phyloP scores from a whole-genome alignment of 768 basidiomycete genomes.

The Calocybe gangraenosa region DNA sequence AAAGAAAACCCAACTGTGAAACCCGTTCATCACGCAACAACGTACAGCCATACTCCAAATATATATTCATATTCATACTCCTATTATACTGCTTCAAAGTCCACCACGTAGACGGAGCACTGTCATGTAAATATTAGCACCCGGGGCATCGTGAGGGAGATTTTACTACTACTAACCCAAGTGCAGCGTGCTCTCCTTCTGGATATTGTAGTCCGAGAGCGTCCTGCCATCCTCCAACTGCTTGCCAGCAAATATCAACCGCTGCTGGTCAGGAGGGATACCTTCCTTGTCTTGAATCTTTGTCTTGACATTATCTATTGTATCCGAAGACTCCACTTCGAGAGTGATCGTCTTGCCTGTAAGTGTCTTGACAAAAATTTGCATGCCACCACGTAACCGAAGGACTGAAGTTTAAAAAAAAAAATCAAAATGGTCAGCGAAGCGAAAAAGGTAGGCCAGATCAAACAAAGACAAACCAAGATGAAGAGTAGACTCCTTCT shows the following conservation, averaged over 20 bases:
- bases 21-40: constrained; percentile 12
- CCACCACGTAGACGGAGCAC: constrained; percentile 42
- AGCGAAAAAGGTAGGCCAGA: too few relatives aligned
- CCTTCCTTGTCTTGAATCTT: constrained; percentile 21
- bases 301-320: constrained; percentile 17
- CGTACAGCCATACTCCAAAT: background rate
- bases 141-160: constrained; percentile 1
- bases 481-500: constrained; percentile 71
- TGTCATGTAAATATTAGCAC: constrained; percentile 16
- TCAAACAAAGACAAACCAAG: constrained; percentile 25
- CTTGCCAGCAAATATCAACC: constrained; percentile 18
- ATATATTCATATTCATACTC: too few relatives aligned
- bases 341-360: constrained; percentile 31
- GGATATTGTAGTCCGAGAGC: constrained; percentile 19
- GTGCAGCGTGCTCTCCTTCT: constrained; percentile 20
- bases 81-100: constrained; percentile 18
- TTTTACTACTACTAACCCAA: constrained; percentile 24
- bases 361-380: constrained; percentile 69
- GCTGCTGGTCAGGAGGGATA: constrained; percentile 18
- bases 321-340: constrained; percentile 18
- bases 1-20: too few relatives aligned
- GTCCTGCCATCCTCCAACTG: constrained; percentile 18
- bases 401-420: too few relatives aligned
- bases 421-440: too few relatives aligned
- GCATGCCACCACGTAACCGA: constrained; percentile 22